phyloP scores from a whole-genome alignment of 1,284 basidiomycete genomes.

The Volvariella surrecta region DNA sequence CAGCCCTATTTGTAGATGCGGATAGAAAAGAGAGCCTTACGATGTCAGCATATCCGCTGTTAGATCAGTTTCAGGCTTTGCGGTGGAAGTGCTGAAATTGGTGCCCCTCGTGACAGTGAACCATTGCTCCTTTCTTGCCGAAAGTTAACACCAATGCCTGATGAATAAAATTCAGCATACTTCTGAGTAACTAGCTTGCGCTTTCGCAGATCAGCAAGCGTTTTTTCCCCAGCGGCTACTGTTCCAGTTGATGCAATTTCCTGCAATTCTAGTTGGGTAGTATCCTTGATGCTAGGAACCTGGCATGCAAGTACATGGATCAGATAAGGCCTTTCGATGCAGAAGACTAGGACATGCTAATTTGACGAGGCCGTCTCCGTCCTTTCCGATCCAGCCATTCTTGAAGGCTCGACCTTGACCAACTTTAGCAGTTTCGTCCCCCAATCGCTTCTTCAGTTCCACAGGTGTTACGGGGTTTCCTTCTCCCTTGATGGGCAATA shows the following conservation, averaged over 20 bases:
- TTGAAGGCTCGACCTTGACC: constrained; percentile 97
- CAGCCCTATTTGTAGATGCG: constrained; percentile 4
- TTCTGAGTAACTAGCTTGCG: constrained; percentile 79
- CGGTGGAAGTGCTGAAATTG: constrained; percentile 87
- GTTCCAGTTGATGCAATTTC: constrained; percentile 71
- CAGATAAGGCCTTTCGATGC: not conserved
- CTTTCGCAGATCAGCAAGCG: constrained; percentile 82
- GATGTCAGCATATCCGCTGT: constrained; percentile 93
- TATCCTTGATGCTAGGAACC: constrained; percentile 62
- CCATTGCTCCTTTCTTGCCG: constrained; percentile 85
- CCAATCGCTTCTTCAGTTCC: constrained; percentile 68
- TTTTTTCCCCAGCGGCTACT: constrained; percentile 67
- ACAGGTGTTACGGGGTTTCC: constrained; percentile 57
- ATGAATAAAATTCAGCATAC: constrained; percentile 25
- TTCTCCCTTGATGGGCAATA: constrained; percentile 64
- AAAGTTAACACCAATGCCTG: constrained; percentile 9
- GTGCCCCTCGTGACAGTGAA: constrained; percentile 85
- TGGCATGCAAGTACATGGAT: constrained; percentile 19
- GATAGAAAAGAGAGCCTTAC: constrained; percentile 30
- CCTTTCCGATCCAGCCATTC: constrained; percentile 94
- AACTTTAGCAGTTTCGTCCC: constrained; percentile 79
- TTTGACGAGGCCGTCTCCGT: constrained; percentile 83
- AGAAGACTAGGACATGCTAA: constrained; percentile 43
- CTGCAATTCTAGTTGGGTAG: constrained; percentile 68
- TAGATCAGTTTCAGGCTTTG: constrained; percentile 96